Conservation (phyloP, 148 eudicot species). For the Gaultheria prostrata region DNA sequence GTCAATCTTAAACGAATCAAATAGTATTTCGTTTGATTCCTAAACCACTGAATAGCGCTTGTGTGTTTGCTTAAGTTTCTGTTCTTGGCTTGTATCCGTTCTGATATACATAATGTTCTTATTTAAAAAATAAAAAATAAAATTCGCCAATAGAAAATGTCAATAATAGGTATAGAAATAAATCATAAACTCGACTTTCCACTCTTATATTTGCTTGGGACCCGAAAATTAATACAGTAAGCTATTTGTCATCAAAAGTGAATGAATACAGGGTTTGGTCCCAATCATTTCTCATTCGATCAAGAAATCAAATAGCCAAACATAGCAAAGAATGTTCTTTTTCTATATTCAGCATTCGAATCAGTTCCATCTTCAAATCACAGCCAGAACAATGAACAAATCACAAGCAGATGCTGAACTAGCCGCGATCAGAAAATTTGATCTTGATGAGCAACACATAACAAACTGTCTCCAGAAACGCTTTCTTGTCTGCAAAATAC, state of each 20-base stretch:
- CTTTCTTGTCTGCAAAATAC: not conserved
- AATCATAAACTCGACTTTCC: not conserved
- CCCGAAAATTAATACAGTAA: too few relatives aligned
- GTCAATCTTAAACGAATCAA: too few relatives aligned
- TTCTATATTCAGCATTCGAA: not conserved
- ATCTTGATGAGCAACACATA: not conserved
- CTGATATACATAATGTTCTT: too few relatives aligned
- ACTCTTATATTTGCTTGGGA: not conserved
- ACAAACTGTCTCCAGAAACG: not conserved
- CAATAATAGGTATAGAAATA: not conserved
- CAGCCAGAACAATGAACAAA: not conserved
- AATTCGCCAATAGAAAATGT: not conserved
- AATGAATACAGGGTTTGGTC: not conserved
- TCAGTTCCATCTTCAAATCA: not conserved
- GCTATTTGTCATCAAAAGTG: too few relatives aligned
- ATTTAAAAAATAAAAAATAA: too few relatives aligned
- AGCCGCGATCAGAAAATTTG: not conserved
- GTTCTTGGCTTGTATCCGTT: too few relatives aligned
- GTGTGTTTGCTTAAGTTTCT: too few relatives aligned
- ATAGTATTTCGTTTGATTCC: too few relatives aligned
- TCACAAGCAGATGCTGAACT: not conserved
- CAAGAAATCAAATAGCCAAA: not conserved
- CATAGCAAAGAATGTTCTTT: not conserved
- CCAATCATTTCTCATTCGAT: not conserved
- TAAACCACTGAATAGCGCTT: too few relatives aligned